phyloP scores from a whole-genome alignment of 345 rosid species.

The Eucalyptus caleyi region DNA sequence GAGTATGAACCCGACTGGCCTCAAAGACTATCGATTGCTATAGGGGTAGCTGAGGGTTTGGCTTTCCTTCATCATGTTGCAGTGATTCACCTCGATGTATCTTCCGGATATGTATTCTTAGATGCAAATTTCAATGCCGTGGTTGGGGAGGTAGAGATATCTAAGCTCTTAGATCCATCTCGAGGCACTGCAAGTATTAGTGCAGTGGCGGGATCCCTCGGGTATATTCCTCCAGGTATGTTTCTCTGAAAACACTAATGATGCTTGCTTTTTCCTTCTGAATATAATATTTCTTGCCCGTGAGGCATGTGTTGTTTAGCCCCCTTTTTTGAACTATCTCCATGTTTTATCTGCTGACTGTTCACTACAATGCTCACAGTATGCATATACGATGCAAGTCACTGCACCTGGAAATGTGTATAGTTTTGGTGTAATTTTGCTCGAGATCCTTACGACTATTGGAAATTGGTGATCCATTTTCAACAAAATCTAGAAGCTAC shows the following conservation, averaged over 20 bases:
- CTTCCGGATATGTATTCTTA: constrained; percentile 67
- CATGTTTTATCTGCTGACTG: background rate
- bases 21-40: constrained; percentile 63
- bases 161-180: constrained; percentile 72
- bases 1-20: constrained; percentile 89
- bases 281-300: background rate
- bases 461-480: too few species aligned
- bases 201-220: constrained; percentile 89
- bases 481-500: too few species aligned
- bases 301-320: background rate
- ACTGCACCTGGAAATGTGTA: constrained; percentile 93
- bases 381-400: constrained; percentile 90
- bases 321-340: background rate
- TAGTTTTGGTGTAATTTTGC: constrained; percentile 91
- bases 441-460: constrained; percentile 83
- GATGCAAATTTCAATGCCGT: constrained; percentile 64
- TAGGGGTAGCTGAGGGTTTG: constrained; percentile 89
- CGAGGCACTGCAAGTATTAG: constrained; percentile 85
- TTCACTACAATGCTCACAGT: constrained; percentile 31
- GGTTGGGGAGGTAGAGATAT: constrained; percentile 89
- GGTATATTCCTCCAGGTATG: constrained; percentile 95
- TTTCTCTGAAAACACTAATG: background rate
- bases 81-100: constrained; percentile 79
- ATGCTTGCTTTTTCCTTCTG: background rate
- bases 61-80: constrained; percentile 90